Conservation (phyloP, 768 basidiomycete genomes). For the Leccinum longicurvipes region DNA sequence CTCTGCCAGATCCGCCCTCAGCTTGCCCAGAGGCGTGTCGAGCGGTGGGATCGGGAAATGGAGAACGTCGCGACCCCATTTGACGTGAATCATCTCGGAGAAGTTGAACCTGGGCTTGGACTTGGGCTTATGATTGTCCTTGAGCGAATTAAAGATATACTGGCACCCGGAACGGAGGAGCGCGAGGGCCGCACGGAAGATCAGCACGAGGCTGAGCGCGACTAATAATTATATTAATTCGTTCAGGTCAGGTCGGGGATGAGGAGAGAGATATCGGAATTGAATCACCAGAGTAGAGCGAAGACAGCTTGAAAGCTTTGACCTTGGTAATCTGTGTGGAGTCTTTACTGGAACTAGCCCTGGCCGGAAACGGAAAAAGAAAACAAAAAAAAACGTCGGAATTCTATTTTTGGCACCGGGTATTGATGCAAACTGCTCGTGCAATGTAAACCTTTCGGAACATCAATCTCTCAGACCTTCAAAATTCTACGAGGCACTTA, state of each 20-base stretch:
- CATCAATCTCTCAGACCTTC: too few species aligned
- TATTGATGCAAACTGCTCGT: too few species aligned
- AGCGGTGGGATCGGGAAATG: slow-evolving; percentile 55
- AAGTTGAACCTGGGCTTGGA: neutral
- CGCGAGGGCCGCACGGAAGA: slow-evolving; percentile 25
- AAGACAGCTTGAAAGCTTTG: slow-evolving; percentile 28
- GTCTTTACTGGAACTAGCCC: neutral
- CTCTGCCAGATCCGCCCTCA: slow-evolving; percentile 64
- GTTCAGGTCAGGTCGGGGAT: neutral
- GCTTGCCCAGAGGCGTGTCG: slow-evolving; percentile 50
- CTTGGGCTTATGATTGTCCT: slow-evolving; percentile 17
- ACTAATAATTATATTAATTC: slow-evolving; percentile 9
- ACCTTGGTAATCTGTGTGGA: neutral
- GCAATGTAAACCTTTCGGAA: too few species aligned
- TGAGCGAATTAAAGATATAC: slow-evolving; percentile 1
- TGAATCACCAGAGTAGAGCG: slow-evolving; percentile 23
- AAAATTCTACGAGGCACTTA: too few species aligned
- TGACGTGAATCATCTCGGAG: slow-evolving; percentile 38
- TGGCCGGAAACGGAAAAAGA: slow-evolving; percentile 13
- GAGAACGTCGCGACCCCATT: slow-evolving; percentile 50
- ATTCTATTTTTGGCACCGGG: too few species aligned
- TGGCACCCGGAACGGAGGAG: slow-evolving; percentile 14
- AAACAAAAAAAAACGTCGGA: too few species aligned
- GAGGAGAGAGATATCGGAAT: too few species aligned
- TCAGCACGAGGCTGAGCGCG: slow-evolving; percentile 34